phyloP scores from a whole-genome alignment of 2,329 filamentous ascomycete species.

The Fusarium domesticum region DNA sequence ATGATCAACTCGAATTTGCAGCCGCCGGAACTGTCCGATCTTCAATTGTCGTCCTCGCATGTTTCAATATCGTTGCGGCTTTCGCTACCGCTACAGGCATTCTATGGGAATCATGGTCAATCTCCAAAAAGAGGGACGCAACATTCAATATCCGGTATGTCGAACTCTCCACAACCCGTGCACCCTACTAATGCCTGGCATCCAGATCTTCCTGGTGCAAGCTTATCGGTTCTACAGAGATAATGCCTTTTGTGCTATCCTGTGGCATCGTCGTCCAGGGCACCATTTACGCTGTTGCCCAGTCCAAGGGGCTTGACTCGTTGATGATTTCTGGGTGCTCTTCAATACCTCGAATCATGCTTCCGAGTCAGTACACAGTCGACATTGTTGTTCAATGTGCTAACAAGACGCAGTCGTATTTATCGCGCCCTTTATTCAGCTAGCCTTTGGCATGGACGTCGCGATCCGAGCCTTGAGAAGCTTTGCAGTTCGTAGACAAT shows the following conservation, averaged over 20 bases:
- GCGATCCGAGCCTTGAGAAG: slow-evolving; percentile 54
- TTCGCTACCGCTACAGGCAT: slow-evolving; percentile 56
- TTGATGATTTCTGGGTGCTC: slow-evolving; percentile 53
- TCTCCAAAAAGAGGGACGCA: slow-evolving; percentile 40
- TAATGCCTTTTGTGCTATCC: slow-evolving; percentile 56
- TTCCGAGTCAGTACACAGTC: slow-evolving; percentile 48
- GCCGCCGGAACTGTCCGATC: slow-evolving; percentile 57
- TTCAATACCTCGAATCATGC: slow-evolving; percentile 54
- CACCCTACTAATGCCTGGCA: slow-evolving; percentile 10
- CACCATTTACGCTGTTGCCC: slow-evolving; percentile 54
- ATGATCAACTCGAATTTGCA: slow-evolving; percentile 51
- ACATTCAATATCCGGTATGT: slow-evolving; percentile 43
- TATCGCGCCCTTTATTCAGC: slow-evolving; percentile 62
- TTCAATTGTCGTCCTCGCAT: slow-evolving; percentile 58
- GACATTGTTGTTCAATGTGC: slow-evolving; percentile 6
- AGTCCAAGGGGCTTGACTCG: slow-evolving; percentile 52
- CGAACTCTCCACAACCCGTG: not conserved
- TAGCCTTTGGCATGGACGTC: slow-evolving; percentile 63
- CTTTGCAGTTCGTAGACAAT: slow-evolving; percentile 58
- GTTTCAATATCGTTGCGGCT: slow-evolving; percentile 59
- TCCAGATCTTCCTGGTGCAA: slow-evolving; percentile 39
- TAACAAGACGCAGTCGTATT: slow-evolving; percentile 51
- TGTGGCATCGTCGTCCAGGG: slow-evolving; percentile 57
- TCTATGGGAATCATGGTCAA: slow-evolving; percentile 53
- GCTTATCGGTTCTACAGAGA: slow-evolving; percentile 47